phyloP scores from a whole-genome alignment of 1,284 basidiomycete species.

The Heterobasidion irregulare region DNA sequence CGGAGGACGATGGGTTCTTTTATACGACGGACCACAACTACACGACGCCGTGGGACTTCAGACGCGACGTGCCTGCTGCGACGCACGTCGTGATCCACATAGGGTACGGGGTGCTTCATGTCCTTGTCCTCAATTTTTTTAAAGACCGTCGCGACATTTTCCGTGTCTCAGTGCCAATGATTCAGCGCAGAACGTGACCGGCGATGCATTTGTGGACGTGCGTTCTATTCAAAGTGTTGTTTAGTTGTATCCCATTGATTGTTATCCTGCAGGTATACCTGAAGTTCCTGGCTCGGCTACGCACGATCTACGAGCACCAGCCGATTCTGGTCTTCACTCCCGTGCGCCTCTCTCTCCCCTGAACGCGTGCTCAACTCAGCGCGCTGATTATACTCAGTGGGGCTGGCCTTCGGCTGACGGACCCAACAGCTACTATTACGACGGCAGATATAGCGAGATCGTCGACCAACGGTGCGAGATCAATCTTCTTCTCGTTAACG shows the following conservation, averaged over 20 bases:
- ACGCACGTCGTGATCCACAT: conserved; percentile 50
- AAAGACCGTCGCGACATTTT: neutral
- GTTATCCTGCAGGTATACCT: conserved; percentile 30
- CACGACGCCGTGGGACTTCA: conserved; percentile 51
- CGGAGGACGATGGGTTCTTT: conserved; percentile 48
- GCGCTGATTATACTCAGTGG: conserved; percentile 26
- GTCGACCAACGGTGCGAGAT: conserved; percentile 30
- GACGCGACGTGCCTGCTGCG: conserved; percentile 32
- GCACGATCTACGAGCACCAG: conserved; percentile 34
- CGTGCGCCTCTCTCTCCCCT: conserved; percentile 19
- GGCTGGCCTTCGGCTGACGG: conserved; percentile 49
- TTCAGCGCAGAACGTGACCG: conserved; percentile 35
- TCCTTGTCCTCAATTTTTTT: neutral
- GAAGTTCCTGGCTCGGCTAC: conserved; percentile 34
- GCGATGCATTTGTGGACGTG: conserved; percentile 35
- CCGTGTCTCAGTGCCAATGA: conserved; percentile 30
- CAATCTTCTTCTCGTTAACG: neutral
- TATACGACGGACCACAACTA: conserved; percentile 48
- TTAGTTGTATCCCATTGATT: neutral
- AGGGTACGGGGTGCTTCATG: conserved; percentile 25
- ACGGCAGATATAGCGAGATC: conserved; percentile 36
- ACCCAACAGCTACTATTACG: conserved; percentile 37
- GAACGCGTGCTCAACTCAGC: neutral
- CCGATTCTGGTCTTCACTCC: conserved; percentile 49
- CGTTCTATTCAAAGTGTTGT: neutral